phyloP scores from a whole-genome alignment of 768 basidiomycete genomes.

The Russula compacta region DNA sequence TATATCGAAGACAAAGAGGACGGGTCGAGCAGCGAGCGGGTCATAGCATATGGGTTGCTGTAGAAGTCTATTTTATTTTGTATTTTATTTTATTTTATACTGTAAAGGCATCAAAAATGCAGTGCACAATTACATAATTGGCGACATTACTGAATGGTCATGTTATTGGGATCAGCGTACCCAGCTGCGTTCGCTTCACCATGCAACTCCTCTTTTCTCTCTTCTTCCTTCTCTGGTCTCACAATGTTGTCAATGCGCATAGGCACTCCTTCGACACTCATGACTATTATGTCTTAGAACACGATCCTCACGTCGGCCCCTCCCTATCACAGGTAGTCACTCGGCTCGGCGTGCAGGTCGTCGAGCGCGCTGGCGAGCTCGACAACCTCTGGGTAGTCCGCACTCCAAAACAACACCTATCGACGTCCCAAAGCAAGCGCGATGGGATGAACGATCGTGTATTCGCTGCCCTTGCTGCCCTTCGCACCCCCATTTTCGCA shows the following conservation, averaged over 20 bases:
- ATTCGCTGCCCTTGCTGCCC: conserved; percentile 37
- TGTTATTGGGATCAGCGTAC: background rate
- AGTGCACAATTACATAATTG: background rate
- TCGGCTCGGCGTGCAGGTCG: conserved; percentile 68
- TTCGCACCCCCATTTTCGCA: conserved; percentile 37
- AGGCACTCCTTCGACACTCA: conserved; percentile 52
- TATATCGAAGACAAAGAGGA: conserved; percentile 1
- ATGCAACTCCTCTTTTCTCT: conserved; percentile 23
- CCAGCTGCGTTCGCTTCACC: background rate
- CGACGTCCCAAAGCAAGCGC: conserved; percentile 25
- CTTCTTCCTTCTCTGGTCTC: conserved; percentile 26
- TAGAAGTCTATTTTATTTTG: background rate
- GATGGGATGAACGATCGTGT: conserved; percentile 36
- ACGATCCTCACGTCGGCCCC: conserved; percentile 42
- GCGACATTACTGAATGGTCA: background rate
- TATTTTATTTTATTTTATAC: background rate
- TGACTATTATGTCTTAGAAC: conserved; percentile 77
- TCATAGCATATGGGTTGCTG: conserved; percentile 3
- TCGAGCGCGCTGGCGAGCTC: conserved; percentile 83
- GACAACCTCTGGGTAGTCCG: conserved; percentile 77
- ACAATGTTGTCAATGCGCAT: conserved; percentile 26
- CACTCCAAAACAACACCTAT: conserved; percentile 31
- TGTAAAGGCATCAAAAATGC: background rate
- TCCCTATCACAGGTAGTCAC: conserved; percentile 51
- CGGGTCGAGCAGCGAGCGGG: background rate